phyloP scores from a whole-genome alignment of 345 rosid species.

The Citrus trifoliata region DNA sequence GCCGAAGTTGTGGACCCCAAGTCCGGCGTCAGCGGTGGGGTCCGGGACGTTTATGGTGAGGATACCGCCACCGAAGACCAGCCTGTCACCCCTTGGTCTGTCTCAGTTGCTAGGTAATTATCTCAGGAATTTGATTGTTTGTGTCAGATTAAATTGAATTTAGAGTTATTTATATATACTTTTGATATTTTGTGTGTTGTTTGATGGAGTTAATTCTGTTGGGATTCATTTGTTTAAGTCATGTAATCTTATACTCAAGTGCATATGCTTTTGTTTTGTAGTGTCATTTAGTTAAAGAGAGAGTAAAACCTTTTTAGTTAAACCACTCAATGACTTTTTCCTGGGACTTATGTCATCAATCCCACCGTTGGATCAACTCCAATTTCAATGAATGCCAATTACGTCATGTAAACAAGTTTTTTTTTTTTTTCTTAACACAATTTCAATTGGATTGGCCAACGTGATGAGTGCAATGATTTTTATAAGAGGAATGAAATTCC shows the following conservation, averaged over 20 bases:
- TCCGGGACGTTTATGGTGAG: constrained; percentile 64
- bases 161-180: neutral
- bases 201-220: neutral
- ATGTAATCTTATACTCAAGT: neutral
- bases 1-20: constrained; percentile 46
- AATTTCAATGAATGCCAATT: too few relatives aligned
- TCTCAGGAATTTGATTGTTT: neutral
- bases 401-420: neutral
- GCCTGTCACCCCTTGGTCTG: constrained; percentile 79
- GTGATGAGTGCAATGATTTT: neutral
- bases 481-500: neutral
- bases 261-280: neutral
- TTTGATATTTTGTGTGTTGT: neutral
- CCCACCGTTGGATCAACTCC: neutral
- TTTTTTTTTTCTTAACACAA: neutral
- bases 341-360: neutral
- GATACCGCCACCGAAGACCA: constrained; percentile 69
- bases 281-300: neutral
- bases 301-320: neutral
- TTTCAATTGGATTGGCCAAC: neutral
- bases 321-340: neutral
- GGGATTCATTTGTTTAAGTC: neutral
- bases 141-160: neutral
- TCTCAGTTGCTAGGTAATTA: constrained; percentile 74
- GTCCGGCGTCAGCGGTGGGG: constrained; percentile 50